A percentile compares a stretch with the other conserved stretches of the same genome.
Conservation (phyloP, 306 rosid genomes). For the Fragaria iinumae region DNA sequence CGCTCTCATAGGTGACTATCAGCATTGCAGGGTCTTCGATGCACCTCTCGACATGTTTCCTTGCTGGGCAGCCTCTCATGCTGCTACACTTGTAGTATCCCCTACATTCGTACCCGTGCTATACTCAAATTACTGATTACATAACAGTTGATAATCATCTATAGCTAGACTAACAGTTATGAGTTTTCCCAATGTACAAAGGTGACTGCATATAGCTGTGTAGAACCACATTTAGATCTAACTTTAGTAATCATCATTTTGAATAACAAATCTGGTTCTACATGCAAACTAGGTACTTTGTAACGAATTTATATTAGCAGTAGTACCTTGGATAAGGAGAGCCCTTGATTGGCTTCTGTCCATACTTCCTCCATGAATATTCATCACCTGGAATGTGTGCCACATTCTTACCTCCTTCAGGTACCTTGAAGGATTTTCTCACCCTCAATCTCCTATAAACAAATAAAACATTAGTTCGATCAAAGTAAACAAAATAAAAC, state of each 20-base stretch:
- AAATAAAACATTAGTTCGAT: not conserved
- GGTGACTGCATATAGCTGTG: not conserved
- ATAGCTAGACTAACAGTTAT: not conserved
- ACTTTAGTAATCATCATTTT: not conserved
- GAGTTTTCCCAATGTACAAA: not conserved
- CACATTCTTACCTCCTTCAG: slow-evolving; percentile 87
- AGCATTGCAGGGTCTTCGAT: slow-evolving; percentile 91
- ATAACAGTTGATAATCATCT: not conserved
- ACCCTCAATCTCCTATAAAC: slow-evolving; percentile 72
- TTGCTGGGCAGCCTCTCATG: slow-evolving; percentile 98
- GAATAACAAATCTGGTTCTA: not conserved
- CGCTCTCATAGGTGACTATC: slow-evolving; percentile 87
- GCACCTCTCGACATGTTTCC: slow-evolving; percentile 92
- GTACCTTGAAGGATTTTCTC: slow-evolving; percentile 85
- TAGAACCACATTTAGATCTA: not conserved
- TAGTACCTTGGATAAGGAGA: slow-evolving; percentile 93
- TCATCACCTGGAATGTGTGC: slow-evolving; percentile 98
- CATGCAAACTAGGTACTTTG: not conserved
- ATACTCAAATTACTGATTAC: not conserved
- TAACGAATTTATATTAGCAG: not conserved
- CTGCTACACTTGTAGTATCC: slow-evolving; percentile 99
- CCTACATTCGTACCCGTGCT: slow-evolving; percentile 39
- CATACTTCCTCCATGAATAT: slow-evolving; percentile 97
- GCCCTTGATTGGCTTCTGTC: slow-evolving; percentile 99
- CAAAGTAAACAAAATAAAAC: not conserved